These are phyloP conservation scores for Wickerhamomyces mucosus DNA, from an alignment of 805 yeast species.

Conservation along the genomic window DNA sequence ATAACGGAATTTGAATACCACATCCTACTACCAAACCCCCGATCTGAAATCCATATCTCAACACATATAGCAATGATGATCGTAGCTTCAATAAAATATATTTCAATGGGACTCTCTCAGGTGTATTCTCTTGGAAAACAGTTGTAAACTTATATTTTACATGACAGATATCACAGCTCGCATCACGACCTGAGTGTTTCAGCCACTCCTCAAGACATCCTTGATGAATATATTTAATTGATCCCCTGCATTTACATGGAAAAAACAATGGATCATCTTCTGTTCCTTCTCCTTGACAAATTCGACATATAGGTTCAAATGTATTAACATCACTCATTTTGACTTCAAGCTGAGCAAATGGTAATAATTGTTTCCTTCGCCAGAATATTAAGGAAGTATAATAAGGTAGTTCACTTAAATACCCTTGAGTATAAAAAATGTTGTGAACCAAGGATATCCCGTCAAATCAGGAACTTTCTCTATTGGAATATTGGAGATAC, in stretches of 20 bases:
- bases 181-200: conserved; percentile 38
- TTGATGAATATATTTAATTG: conserved; percentile 88
- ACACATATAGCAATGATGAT: conserved; percentile 3
- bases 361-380: too few relatives aligned
- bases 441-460: too few relatives aligned
- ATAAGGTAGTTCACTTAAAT: too few relatives aligned
- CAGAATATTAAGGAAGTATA: too few relatives aligned
- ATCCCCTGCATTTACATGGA: conserved; percentile 92
- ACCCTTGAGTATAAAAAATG: too few relatives aligned
- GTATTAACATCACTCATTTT: too few relatives aligned
- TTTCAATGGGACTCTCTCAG: conserved; percentile 46
- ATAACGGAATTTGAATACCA: conserved; percentile 45
- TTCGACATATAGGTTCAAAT: conserved; percentile 68
- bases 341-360: too few relatives aligned
- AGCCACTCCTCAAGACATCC: conserved; percentile 90
- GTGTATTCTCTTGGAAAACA: conserved; percentile 56
- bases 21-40: conserved; percentile 28
- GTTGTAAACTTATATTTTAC: conserved; percentile 61
- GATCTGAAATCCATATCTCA: conserved; percentile 13
- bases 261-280: conserved; percentile 69
- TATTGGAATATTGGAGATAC: too few relatives aligned
- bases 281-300: conserved; percentile 89
- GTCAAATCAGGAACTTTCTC: too few relatives aligned
- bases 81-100: conserved; percentile 35
- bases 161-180: conserved; percentile 84